Evolutionary conservation across 345 rosid genomes (phyloP), one percentile per base, ranked within the genome.

Genomic region (Eucalyptus microcorys): DNA sequence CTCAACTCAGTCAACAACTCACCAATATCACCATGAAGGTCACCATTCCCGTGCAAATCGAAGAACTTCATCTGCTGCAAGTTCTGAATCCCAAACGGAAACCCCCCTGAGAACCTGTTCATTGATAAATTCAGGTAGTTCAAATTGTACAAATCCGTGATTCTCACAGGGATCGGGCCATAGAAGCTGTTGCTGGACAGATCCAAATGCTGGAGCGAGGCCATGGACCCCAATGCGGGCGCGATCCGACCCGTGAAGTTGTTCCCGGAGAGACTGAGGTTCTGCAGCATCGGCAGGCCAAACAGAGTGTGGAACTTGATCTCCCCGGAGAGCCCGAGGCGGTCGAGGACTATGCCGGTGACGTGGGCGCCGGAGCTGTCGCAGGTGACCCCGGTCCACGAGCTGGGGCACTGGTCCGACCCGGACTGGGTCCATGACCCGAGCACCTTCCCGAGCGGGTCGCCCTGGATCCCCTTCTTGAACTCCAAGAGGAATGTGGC

Each of bases 141-240:
- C 89, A 97, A 83, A 47, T 94, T 92, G 94, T 97, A 96, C 45
- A 97, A 91, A 17, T 95, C 96, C 53, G 93, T 91, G 96, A 97
- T 94, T 94, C 97, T 95, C 34, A 90, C 94, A 52, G 99, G 99
- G 89, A 97, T 95, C 87, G 99, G 96, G 22, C 99, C 99, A 32
- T 94, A 91, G 88, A 97, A 97, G 61, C 87, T 86, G 89, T 96
- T 97, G 50, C 91, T 53, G 0, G 99, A 96, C 90, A 97, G 99
- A 97, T 97, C 99, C 93, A 97, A 90, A 91, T 90, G 86, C 93
- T 95, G 94, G 57, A 97, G 93, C 86, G 99, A 91, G 32, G 89
- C 91, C 47, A 97, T 93, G 37, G 91, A 86, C 22, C 99, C 99
- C 88, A 97, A 89, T 24, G 96, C 87, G 90, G 99, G 99, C 5